These are phyloP conservation scores for Wallacemonas sp. DNA, from an alignment of 208 protist species.

Conservation along the genomic window DNA sequence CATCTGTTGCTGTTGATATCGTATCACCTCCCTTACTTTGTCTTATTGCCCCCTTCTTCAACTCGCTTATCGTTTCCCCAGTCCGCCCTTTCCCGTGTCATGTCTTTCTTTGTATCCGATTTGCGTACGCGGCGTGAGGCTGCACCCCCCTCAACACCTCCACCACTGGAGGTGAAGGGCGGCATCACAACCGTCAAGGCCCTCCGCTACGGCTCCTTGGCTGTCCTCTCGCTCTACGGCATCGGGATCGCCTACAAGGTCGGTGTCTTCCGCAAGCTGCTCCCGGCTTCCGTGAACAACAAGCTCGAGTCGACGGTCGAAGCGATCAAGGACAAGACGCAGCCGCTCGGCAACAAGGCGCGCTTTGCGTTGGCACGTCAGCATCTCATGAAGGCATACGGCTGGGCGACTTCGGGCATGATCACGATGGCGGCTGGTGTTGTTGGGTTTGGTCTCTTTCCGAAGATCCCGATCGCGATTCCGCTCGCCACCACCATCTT, in stretches of 20 bases:
- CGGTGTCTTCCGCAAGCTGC: slow-evolving; percentile 40
- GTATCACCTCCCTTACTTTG: too few species aligned
- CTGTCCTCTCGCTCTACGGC: slow-evolving; percentile 58
- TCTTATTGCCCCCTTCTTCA: too few species aligned
- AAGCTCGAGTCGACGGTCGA: slow-evolving; percentile 50
- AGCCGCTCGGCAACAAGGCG: slow-evolving; percentile 52
- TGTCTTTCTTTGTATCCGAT: neutral
- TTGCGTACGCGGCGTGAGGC: neutral
- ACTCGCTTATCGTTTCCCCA: too few species aligned
- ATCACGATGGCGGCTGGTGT: slow-evolving; percentile 39
- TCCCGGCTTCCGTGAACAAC: slow-evolving; percentile 26
- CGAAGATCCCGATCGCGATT: slow-evolving; percentile 56
- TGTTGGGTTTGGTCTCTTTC: slow-evolving; percentile 40
- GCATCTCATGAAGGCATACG: slow-evolving; percentile 63
- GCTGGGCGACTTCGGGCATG: slow-evolving; percentile 53
- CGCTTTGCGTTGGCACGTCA: slow-evolving; percentile 44
- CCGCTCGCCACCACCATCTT: slow-evolving; percentile 49
- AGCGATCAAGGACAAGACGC: slow-evolving; percentile 50
- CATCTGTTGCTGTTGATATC: too few species aligned
- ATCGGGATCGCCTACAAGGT: slow-evolving; percentile 57
- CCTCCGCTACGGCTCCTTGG: slow-evolving; percentile 49
- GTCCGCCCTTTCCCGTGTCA: neutral
- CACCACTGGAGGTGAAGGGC: neutral
- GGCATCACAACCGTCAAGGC: slow-evolving; percentile 10
- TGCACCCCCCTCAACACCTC: neutral